Evolutionary conservation across 441 rosid genomes (phyloP).

Genomic region (Monsonia emarginata): DNA sequence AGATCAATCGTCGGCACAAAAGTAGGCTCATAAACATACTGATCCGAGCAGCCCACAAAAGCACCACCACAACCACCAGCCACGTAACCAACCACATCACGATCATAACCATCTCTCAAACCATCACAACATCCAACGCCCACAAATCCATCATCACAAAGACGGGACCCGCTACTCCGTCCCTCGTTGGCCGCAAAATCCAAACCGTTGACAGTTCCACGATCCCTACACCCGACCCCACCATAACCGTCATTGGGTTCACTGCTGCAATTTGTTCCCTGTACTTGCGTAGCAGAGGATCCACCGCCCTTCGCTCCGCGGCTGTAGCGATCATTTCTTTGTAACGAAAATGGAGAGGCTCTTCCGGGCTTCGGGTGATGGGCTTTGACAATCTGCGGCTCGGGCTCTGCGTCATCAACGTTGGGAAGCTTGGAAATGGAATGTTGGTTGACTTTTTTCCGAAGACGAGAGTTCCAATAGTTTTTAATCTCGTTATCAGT

Average conservation of each 20-base stretch:
- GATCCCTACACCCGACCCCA: no score
- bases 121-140: neutral
- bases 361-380: neutral
- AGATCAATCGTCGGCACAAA: neutral
- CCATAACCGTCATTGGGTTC: no score
- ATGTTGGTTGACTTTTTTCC: neutral
- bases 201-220: no score
- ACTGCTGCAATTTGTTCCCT: no score
- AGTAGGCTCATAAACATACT: neutral
- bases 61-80: neutral
- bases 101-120: neutral
- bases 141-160: neutral
- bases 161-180: no score
- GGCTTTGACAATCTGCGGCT: neutral
- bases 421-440: neutral
- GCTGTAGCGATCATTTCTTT: neutral
- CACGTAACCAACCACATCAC: neutral
- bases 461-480: neutral
- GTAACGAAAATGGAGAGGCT: neutral
- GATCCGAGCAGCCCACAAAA: neutral
- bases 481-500: constrained; percentile 6
- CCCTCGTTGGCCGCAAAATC: no score
- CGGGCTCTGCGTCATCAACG: neutral
- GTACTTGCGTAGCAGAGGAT: neutral
- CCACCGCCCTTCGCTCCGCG: neutral